These are phyloP conservation scores for Silene latifolia DNA, from an alignment of 148 eudicot species.

Conservation along the genomic window DNA sequence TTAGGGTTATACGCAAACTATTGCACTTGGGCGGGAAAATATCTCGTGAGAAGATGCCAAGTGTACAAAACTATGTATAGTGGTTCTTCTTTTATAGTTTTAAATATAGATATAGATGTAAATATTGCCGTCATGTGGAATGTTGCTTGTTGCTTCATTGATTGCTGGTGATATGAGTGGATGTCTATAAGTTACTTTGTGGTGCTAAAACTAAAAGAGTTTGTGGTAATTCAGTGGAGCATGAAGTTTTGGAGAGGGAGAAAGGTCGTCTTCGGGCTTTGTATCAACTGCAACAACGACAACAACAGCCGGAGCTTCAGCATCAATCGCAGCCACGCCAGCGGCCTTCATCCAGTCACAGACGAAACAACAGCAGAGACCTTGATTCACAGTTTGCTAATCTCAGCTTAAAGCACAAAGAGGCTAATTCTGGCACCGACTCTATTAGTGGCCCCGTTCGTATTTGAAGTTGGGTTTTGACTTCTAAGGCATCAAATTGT, in stretches of 20 bases:
- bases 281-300: constrained; percentile 61
- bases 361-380: constrained; percentile 67
- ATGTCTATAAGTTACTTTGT: background rate
- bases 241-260: constrained; percentile 80
- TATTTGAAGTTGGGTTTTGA: constrained; percentile 34
- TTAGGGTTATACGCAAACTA: too few relatives aligned
- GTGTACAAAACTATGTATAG: too few relatives aligned
- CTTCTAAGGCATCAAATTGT: constrained; percentile 15
- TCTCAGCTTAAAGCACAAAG: constrained; percentile 61
- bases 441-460: constrained; percentile 47
- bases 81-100: too few relatives aligned
- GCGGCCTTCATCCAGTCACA: constrained; percentile 47
- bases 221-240: constrained; percentile 65
- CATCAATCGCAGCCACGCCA: constrained; percentile 34
- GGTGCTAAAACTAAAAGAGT: background rate
- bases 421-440: constrained; percentile 48
- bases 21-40: too few relatives aligned
- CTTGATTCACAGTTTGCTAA: constrained; percentile 72
- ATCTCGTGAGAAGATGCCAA: too few relatives aligned
- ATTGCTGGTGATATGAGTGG: background rate
- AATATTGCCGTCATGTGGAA: too few relatives aligned
- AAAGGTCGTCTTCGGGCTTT: constrained; percentile 58
- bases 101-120: too few relatives aligned
- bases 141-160: constrained; percentile 7
- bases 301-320: constrained; percentile 45